Conservation (phyloP, 768 basidiomycete species). For the Tricholoma furcatifolium region DNA sequence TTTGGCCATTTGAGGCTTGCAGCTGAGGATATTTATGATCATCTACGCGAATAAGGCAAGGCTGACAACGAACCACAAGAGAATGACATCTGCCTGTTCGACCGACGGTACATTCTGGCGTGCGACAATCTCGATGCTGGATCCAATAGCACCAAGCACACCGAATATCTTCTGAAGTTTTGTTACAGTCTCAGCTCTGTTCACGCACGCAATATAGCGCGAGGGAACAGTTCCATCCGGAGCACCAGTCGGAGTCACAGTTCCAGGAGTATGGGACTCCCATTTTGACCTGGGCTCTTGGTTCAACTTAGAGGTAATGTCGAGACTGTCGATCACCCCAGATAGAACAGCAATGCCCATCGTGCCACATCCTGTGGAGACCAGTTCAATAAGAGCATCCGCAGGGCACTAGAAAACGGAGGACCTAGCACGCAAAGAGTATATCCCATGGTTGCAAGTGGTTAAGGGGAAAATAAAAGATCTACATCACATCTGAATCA, state of each 20-base stretch:
- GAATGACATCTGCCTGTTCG: conserved; percentile 74
- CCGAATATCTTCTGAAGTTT: conserved; percentile 65
- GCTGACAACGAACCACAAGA: conserved; percentile 69
- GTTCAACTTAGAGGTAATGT: conserved; percentile 34
- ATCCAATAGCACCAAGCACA: conserved; percentile 56
- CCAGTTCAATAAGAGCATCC: conserved; percentile 15
- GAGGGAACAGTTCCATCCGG: conserved; percentile 72
- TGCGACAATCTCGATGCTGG: conserved; percentile 68
- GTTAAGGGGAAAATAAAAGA: conserved; percentile 6
- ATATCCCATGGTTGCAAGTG: conserved; percentile 71
- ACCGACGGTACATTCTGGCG: conserved; percentile 72
- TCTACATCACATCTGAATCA: conserved; percentile 13
- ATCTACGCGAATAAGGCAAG: neutral
- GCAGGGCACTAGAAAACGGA: conserved; percentile 8
- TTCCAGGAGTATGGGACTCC: conserved; percentile 61
- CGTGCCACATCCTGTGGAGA: conserved; percentile 83
- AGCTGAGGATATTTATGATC: conserved; percentile 46
- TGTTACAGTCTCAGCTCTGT: conserved; percentile 68
- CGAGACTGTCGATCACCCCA: conserved; percentile 84
- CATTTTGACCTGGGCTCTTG: conserved; percentile 28
- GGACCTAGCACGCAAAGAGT: conserved; percentile 86
- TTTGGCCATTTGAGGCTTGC: conserved; percentile 89
- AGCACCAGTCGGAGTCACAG: conserved; percentile 61
- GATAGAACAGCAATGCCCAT: conserved; percentile 97
- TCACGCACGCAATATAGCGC: conserved; percentile 86